phyloP scores from a whole-genome alignment of 2,329 filamentous ascomycete species.

The Zelopaecilomyces penicillatus region DNA sequence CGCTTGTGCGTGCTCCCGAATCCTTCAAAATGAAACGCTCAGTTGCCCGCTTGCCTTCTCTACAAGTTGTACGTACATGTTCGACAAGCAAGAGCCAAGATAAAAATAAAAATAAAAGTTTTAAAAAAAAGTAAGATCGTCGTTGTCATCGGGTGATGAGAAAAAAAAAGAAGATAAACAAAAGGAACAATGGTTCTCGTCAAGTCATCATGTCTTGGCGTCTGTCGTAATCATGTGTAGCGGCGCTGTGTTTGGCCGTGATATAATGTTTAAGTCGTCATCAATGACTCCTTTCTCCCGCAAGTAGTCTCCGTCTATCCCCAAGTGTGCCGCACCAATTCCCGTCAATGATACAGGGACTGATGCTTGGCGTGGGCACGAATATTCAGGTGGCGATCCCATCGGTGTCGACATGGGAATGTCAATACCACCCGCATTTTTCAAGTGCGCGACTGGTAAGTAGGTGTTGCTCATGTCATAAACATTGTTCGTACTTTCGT shows the following conservation, averaged over 20 bases:
- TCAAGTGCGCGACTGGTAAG: background rate
- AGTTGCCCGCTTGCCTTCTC: slow-evolving; percentile 8
- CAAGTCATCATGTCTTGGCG: slow-evolving; percentile 4
- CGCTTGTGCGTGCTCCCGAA: too few species aligned
- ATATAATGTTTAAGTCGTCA: slow-evolving; percentile 11
- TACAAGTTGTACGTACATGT: slow-evolving; percentile 1
- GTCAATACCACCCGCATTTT: background rate
- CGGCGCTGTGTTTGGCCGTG: slow-evolving; percentile 11
- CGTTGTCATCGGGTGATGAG: background rate
- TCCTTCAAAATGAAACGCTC: background rate
- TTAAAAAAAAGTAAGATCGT: background rate
- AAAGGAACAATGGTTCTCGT: background rate
- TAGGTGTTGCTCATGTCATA: too few species aligned
- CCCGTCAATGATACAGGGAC: slow-evolving; percentile 15
- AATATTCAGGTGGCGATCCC: background rate
- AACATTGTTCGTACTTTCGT: too few species aligned
- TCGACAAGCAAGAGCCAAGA: background rate
- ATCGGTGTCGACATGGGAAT: background rate
- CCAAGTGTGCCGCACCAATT: slow-evolving; percentile 17
- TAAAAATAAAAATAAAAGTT: background rate
- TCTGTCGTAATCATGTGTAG: slow-evolving; percentile 14
- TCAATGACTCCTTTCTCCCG: slow-evolving; percentile 10
- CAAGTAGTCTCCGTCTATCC: slow-evolving; percentile 12
- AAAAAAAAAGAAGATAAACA: background rate
- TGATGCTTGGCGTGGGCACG: slow-evolving; percentile 5